Percentiles rank a stretch among this genome's conserved stretches.
phyloP scores from a whole-genome alignment of 2,329 filamentous ascomycete species.

The Pseudopithomyces maydicus region DNA sequence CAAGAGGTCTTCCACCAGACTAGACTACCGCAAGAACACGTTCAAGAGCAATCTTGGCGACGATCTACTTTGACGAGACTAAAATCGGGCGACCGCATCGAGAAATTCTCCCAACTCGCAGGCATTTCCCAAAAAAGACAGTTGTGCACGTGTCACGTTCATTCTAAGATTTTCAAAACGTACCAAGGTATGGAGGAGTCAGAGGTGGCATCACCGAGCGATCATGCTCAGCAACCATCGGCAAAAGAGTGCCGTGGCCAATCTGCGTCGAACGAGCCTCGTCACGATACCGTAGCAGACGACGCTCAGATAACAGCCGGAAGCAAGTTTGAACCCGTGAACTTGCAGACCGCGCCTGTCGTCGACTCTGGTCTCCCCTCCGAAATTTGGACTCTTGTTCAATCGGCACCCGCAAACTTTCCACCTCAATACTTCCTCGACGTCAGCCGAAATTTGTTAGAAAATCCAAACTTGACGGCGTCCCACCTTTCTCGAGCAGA shows the following conservation, averaged over 20 bases:
- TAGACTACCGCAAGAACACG: not conserved
- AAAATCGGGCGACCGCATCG: not conserved
- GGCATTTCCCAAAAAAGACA: not conserved
- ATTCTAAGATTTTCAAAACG: too few relatives aligned
- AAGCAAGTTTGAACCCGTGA: slow-evolving; percentile 40
- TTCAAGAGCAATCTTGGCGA: not conserved
- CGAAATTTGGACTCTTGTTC: slow-evolving; percentile 44
- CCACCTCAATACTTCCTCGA: slow-evolving; percentile 64
- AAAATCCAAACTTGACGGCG: slow-evolving; percentile 80
- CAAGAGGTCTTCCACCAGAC: not conserved
- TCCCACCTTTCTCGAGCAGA: slow-evolving; percentile 80
- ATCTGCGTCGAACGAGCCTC: not conserved
- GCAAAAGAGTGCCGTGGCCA: not conserved
- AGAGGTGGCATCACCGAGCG: not conserved
- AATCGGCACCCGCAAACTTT: slow-evolving; percentile 63
- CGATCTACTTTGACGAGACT: not conserved
- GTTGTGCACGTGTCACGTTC: too few relatives aligned
- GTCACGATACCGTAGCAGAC: not conserved
- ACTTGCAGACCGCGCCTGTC: slow-evolving; percentile 28
- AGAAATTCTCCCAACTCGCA: not conserved
- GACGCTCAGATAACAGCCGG: slow-evolving; percentile 3
- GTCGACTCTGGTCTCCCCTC: slow-evolving; percentile 36
- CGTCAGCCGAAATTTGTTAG: slow-evolving; percentile 75
- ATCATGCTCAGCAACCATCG: not conserved
- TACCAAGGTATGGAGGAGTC: not conserved